phyloP scores from a whole-genome alignment of 495 filamentous ascomycete species.

The Cercophora newfieldiana region DNA sequence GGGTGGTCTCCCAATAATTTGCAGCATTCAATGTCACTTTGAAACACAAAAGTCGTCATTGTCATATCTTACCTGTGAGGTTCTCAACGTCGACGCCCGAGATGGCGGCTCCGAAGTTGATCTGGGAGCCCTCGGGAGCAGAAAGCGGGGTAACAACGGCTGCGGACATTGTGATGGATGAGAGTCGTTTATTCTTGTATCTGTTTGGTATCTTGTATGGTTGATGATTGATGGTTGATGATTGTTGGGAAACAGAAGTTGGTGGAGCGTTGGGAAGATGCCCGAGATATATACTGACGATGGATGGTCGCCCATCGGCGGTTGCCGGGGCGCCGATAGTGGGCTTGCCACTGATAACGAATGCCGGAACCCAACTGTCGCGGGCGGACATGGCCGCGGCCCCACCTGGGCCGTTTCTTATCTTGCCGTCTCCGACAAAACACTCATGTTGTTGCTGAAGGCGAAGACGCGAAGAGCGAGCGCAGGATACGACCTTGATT shows the following conservation, averaged over 20 bases:
- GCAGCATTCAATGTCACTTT: background rate
- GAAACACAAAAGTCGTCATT: slow-evolving; percentile 8
- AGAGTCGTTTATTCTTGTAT: background rate
- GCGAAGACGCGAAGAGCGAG: background rate
- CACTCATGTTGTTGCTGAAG: background rate
- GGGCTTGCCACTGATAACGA: background rate
- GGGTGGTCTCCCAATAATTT: slow-evolving; percentile 51
- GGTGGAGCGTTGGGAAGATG: background rate
- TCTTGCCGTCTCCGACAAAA: background rate
- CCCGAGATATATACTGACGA: background rate
- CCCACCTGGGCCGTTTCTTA: background rate
- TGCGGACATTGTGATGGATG: slow-evolving; percentile 17
- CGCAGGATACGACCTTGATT: background rate
- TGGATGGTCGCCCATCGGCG: background rate
- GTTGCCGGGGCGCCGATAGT: background rate
- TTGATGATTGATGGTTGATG: background rate
- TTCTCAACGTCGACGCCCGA: slow-evolving; percentile 59
- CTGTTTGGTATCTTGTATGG: too few species aligned
- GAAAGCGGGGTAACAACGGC: slow-evolving; percentile 42
- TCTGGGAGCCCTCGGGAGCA: slow-evolving; percentile 46
- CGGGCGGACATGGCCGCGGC: background rate
- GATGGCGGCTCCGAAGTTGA: slow-evolving; percentile 61
- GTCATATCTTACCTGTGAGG: slow-evolving; percentile 50
- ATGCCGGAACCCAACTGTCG: background rate
- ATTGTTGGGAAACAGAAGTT: background rate